phyloP scores from a whole-genome alignment of 768 basidiomycete genomes.

The Russula abietina region DNA sequence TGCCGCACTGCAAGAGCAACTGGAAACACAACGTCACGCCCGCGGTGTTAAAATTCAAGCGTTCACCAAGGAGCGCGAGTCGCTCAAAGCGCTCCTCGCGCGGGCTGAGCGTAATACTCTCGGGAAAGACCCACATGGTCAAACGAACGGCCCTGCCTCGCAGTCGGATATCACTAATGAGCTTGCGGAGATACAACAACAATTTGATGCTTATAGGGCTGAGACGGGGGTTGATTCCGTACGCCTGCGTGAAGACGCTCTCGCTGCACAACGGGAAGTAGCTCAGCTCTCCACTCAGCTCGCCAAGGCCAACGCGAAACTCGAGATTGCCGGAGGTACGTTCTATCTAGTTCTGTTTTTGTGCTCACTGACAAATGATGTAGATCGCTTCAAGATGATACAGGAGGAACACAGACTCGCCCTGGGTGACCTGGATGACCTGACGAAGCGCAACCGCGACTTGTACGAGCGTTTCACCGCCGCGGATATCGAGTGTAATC shows the following conservation, averaged over 20 bases:
- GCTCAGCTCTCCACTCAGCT: conserved; percentile 58
- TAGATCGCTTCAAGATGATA: conserved; percentile 65
- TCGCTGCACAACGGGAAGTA: conserved; percentile 58
- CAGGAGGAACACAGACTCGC: conserved; percentile 64
- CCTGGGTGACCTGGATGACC: conserved; percentile 56
- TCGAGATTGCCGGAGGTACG: conserved; percentile 71
- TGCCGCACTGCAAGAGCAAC: too few relatives aligned
- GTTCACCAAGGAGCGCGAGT: conserved; percentile 83
- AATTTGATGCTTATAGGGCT: conserved; percentile 72
- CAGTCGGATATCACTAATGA: conserved; percentile 47
- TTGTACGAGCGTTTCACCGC: conserved; percentile 69
- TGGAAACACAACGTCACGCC: too few relatives aligned
- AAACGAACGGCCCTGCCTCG: conserved; percentile 6
- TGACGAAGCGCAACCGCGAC: conserved; percentile 62
- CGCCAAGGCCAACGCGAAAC: conserved; percentile 79
- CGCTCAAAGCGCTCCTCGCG: conserved; percentile 68
- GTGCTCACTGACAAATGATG: background rate
- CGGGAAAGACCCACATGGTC: conserved; percentile 27
- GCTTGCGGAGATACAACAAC: conserved; percentile 64
- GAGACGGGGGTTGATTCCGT: conserved; percentile 79
- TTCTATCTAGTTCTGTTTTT: conserved; percentile 2
- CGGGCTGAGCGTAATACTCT: conserved; percentile 39
- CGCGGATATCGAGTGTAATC: conserved; percentile 66
- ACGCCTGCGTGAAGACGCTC: conserved; percentile 65
- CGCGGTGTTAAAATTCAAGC: conserved; percentile 71